Base-by-base conservation (phyloP, 306 rosid genomes). In the Ammopiptanthus mongolicus region DNA sequence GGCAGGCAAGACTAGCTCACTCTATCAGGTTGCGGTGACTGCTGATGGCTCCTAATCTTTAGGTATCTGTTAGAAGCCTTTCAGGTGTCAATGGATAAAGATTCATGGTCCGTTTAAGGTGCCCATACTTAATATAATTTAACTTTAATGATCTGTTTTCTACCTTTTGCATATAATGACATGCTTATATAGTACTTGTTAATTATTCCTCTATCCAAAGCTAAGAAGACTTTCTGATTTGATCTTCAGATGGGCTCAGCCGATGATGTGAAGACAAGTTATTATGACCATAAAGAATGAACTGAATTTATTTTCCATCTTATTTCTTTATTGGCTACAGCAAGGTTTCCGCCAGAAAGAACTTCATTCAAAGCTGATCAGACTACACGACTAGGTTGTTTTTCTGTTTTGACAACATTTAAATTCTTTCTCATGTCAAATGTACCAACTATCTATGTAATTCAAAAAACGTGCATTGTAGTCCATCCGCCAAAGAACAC, bases 401-500 rank as follows among this genome's bases (percentile, higher is more conserved):
- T 17, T 41, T 15, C 8, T 5, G 46, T 13, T 60, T 14, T 3
- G 59, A 69, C 7, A 55, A 47, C 42, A 55, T 59, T 14, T 15
- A 64, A 64, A 75, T 57, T 31, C 14, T 48, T 36, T 74, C 5
- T 36, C 46, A 12, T 10, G 44, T 71, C 68, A 47, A 39, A 18
- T 36, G 60, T 4, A 33, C 37, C 37, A 50, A 34, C 19, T 21
- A 41, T 17, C 15, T 22, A 23, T 17, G 76, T 65, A 57, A 71
- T 10, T 69, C 76, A 72, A 65, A 72, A 59, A 65, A 82, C 18
- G 3, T 10, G 5, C 12, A 39, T 41, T 65, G 67, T 42, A 31
- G 52, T 50, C 42, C 28, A 48, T 57, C 34, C 28, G 39, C 66
- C 42, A 79, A 57, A 41, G 72, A 52, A 80, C 33, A 65, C 69